Conservation (phyloP, 2,329 filamentous ascomycete genomes). For the Penicillium sumatraense region DNA sequence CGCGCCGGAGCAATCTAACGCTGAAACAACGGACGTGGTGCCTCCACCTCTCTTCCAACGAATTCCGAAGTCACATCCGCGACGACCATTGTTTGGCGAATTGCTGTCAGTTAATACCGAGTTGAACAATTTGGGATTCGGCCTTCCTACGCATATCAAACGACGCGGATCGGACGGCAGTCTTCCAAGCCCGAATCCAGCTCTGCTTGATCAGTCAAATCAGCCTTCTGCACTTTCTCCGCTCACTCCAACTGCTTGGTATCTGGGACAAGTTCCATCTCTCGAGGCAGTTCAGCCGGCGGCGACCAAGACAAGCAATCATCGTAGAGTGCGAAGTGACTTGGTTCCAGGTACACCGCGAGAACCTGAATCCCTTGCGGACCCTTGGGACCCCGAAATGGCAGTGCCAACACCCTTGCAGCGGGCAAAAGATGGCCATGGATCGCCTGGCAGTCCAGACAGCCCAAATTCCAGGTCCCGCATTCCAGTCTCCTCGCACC, state of each 20-base stretch:
- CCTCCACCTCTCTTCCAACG: conserved; percentile 26
- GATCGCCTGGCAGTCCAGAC: conserved; percentile 21
- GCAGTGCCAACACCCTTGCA: conserved; percentile 36
- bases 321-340: conserved; percentile 61
- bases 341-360: conserved; percentile 46
- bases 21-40: conserved; percentile 8
- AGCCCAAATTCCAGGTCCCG: conserved; percentile 47
- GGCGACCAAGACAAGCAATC: conserved; percentile 27
- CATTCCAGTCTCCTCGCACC: conserved; percentile 50
- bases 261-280: conserved; percentile 53
- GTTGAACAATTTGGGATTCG: conserved; percentile 57
- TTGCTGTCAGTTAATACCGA: conserved; percentile 65
- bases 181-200: conserved; percentile 57
- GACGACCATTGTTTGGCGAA: conserved; percentile 74
- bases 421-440: conserved; percentile 31
- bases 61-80: conserved; percentile 40
- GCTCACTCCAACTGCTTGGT: conserved; percentile 70
- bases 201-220: conserved; percentile 44
- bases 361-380: conserved; percentile 28
- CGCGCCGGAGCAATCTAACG: not conserved
- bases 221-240: conserved; percentile 58
- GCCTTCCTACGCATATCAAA: conserved; percentile 59
- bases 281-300: conserved; percentile 45
- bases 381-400: conserved; percentile 39
- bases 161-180: conserved; percentile 75